Base-by-base conservation (phyloP, 768 basidiomycete species). In the Mrakia blollopis region DNA sequence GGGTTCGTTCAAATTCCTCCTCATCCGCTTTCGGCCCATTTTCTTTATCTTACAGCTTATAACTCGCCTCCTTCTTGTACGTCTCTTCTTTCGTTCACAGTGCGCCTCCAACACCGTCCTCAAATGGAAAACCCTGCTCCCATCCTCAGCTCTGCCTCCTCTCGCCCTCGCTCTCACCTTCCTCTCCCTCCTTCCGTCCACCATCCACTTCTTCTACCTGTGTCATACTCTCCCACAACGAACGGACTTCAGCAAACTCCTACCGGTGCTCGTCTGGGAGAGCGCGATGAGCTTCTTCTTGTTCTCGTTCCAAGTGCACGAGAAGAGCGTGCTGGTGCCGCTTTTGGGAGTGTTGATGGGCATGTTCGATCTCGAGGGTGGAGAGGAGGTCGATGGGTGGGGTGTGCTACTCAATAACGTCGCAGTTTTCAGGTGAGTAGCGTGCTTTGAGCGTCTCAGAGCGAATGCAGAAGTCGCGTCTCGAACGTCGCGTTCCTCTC, bases 301-400 rank as follows among this genome's bases (percentile, higher is more conserved):
- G 44, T 95, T 96, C 85, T 94, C 94, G 9, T 96, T 96, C 84
- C 94, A 97, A 81, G 94, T 95, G 54, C 95, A 97, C 83, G 95
- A 98, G 83, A 98, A 97, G 86, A 90, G 91, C 4, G 92, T 98
- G 57, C 82, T 97, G 25, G 81, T 98, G 0, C 93, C 94, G 4
- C 86, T 98, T 30, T 83, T 98, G 79, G 95, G 95, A 0, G 32
- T 75, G 63, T 41, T 75, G 44, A 74, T 69, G 79, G 80, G 77
- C 14, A 63, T 32, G 50, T 63, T 67, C n/a, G 73, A 74, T 62
- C 44, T 63, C 23, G 76, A 74, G 74, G 83, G 79, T 54, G 80
- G 78, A 76, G 89, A 90, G 41, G 83, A 88, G 1, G 85, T 87
- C 8, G 67, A 69, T 7, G 52, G 70, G 37, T 89, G 91, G 86